Evolutionary conservation across 176 grass and related monocot genomes (phyloP).

Genomic region (barley (Hordeum vulgare)): DNA sequence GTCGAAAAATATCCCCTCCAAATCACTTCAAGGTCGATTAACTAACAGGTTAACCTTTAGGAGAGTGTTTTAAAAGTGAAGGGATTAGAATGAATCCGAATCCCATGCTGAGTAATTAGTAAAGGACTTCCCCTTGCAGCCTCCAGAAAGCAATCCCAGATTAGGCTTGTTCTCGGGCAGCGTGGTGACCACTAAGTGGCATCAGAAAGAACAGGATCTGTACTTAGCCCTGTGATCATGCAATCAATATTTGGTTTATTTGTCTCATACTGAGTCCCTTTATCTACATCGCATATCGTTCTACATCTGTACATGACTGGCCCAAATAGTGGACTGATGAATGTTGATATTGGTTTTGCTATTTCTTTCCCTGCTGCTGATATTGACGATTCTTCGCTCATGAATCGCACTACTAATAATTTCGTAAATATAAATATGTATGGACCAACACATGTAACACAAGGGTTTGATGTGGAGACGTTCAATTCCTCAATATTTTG

Average conservation of each 20-base stretch:
- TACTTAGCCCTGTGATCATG: background rate
- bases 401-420: background rate
- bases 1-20: background rate
- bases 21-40: background rate
- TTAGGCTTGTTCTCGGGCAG: background rate
- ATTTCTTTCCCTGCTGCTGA: background rate
- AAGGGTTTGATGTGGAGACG: background rate
- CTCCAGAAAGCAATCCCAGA: background rate
- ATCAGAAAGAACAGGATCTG: background rate
- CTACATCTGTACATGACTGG: background rate
- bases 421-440: background rate
- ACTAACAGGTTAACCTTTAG: background rate
- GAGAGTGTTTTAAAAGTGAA: background rate
- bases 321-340: background rate
- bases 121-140: background rate
- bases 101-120: background rate
- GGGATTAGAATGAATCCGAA: background rate
- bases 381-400: background rate
- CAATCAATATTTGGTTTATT: background rate
- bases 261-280: background rate
- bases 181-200: background rate
- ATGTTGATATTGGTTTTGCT: background rate
- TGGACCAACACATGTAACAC: background rate
- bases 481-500: background rate
- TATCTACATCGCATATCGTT: background rate